Percentiles rank a stretch among this genome's conserved stretches.
Evolutionary conservation across 2,329 filamentous ascomycete genomes (phyloP).

Genomic region (Hymenoscyphus fraxineus): DNA sequence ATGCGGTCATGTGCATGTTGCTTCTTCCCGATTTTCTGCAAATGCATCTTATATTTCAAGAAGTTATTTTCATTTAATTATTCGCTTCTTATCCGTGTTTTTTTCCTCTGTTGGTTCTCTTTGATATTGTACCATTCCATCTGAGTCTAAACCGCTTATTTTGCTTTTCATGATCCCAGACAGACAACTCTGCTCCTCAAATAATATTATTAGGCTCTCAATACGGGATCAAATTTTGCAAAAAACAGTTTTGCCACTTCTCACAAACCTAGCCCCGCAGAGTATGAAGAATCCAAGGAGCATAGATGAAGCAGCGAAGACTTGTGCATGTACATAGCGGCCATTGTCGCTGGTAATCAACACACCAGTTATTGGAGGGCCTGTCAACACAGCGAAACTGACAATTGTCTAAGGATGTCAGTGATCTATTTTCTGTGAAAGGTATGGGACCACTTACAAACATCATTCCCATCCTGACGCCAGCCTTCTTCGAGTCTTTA

Average conservation of each 20-base stretch:
- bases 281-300: not conserved
- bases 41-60: too few relatives aligned
- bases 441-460: conserved; percentile 30
- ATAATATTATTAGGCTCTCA: too few relatives aligned
- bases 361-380: conserved; percentile 43
- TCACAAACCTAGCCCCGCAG: not conserved
- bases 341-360: conserved; percentile 4
- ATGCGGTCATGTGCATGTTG: too few relatives aligned
- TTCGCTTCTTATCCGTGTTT: too few relatives aligned
- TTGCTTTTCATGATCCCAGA: too few relatives aligned
- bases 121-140: too few relatives aligned
- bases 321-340: conserved; percentile 1
- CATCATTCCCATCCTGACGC: conserved; percentile 55
- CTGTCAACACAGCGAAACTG: conserved; percentile 49
- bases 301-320: conserved; percentile 2
- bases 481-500: conserved; percentile 43
- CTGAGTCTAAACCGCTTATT: too few relatives aligned
- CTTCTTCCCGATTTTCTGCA: too few relatives aligned
- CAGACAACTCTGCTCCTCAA: too few relatives aligned
- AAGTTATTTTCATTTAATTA: too few relatives aligned
- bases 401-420: conserved; percentile 38
- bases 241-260: not conserved
- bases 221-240: not conserved
- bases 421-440: not conserved
- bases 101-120: too few relatives aligned